These are phyloP conservation scores for Streptanthus diversifolius DNA, from an alignment of 345 rosid genomes.

Conservation along the genomic window DNA sequence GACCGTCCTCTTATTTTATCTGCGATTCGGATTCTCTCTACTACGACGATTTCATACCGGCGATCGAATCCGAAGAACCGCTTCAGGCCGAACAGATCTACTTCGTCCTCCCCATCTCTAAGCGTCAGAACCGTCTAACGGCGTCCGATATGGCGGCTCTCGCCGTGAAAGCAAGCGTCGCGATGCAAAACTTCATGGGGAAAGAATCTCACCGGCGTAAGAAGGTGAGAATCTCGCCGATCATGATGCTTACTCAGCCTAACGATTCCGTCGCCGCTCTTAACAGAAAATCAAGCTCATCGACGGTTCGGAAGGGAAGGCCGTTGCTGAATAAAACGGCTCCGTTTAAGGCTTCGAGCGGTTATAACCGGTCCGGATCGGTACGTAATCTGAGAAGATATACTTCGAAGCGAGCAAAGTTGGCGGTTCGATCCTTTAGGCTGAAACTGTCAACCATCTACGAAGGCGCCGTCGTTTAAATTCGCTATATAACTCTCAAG, in stretches of 20 bases:
- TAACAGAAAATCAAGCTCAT: conserved; percentile 15
- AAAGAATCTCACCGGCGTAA: conserved; percentile 35
- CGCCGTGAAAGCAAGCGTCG: conserved; percentile 85
- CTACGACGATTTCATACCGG: conserved; percentile 66
- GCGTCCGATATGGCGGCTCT: conserved; percentile 90
- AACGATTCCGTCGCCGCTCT: conserved; percentile 1
- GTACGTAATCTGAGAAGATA: conserved; percentile 48
- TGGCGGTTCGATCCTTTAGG: conserved; percentile 74
- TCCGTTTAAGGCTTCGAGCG: conserved; percentile 8
- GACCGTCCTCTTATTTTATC: conserved; percentile 41
- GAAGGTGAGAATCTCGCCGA: conserved; percentile 59
- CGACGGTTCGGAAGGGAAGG: not conserved
- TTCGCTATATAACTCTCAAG: not conserved
- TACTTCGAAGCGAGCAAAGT: conserved; percentile 61
- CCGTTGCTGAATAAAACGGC: conserved; percentile 8
- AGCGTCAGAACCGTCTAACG: conserved; percentile 54
- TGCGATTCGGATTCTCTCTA: conserved; percentile 59
- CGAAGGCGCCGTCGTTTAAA: conserved; percentile 57
- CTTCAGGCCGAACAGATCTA: conserved; percentile 57
- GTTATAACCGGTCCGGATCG: conserved; percentile 53
- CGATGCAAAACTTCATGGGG: conserved; percentile 46
- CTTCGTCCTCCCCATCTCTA: conserved; percentile 65
- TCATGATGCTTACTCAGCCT: conserved; percentile 33
- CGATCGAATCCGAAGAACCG: conserved; percentile 32
- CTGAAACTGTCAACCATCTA: conserved; percentile 66